Evolutionary conservation across 2,329 filamentous ascomycete genomes (phyloP), one percentile per base, ranked within the genome.

Genomic region (Lizonia empirigonia): DNA sequence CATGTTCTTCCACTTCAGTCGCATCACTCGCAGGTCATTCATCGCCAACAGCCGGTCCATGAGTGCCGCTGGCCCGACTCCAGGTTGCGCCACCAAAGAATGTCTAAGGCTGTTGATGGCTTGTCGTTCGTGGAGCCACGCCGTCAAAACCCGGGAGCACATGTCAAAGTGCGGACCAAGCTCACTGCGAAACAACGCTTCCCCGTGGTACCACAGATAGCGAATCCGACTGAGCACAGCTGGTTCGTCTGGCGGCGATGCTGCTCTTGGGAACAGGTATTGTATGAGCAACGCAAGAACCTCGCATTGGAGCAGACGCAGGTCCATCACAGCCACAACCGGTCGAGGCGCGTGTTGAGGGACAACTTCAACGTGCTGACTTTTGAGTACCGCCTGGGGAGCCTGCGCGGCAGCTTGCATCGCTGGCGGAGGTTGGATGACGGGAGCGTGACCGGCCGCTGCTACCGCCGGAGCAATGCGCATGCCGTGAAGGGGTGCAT

Each of bases 1-100:
- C 68, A 72, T 71, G 15, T 68, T 67, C 55, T 71, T 72, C 69
- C 69, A 72, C 51, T 70, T 71, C 22, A 71, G 45, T 10, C 67
- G 51, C 61, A 71, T 66, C 6, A 67, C 59, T 16, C 69, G 58
- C 7, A 72, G 56, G 32, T 72, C 69, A 37, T 72, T 72, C 62
- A 72, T 67, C 0, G 68, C 68, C 1, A 72, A 50, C 1, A 72
- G 54, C 1, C 68, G 64, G 26, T 70, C 69, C 13, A 68, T 62
- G 12, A 71, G 59, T 19, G 64, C 68, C 2, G 62, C 40, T 16
- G 62, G 58, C 2, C 47, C 55, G 7, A 68, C 55, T 8, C 66
- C 65, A 4, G 69, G 67, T 13, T 61, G 58, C 4, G 54, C 44
- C 0, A 62, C 51, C 36, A 72, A 50, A 2, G 59, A 52, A 39